phyloP scores from a whole-genome alignment of 257 asterid genomes.

The Solanum virginianum region DNA sequence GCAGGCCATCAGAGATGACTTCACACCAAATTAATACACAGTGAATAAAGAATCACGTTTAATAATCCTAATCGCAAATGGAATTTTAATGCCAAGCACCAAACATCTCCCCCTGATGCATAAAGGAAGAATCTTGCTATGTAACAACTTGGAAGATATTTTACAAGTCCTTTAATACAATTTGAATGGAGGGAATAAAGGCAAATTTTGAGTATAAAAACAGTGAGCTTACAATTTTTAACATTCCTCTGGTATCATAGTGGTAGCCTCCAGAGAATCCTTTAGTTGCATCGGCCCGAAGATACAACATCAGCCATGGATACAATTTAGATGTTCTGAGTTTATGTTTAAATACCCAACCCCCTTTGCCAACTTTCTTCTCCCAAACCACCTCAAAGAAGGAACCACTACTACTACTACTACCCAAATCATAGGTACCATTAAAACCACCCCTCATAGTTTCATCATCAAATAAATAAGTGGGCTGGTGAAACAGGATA shows the following conservation, averaged over 20 bases:
- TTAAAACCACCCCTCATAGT: slow-evolving; percentile 44
- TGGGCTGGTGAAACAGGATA: slow-evolving; percentile 23
- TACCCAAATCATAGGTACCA: slow-evolving; percentile 34
- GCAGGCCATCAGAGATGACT: not conserved
- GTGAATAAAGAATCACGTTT: not conserved
- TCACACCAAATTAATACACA: not conserved
- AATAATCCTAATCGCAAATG: not conserved
- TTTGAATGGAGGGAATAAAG: not conserved
- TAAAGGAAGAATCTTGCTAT: not conserved
- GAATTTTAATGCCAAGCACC: not conserved
- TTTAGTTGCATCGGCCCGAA: slow-evolving; percentile 62
- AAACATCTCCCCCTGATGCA: not conserved
- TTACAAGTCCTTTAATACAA: not conserved
- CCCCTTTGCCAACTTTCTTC: slow-evolving; percentile 44
- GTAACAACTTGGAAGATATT: not conserved
- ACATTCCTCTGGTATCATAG: slow-evolving; percentile 56
- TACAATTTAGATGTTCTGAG: slow-evolving; percentile 44
- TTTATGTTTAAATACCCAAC: slow-evolving; percentile 53
- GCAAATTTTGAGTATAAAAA: not conserved
- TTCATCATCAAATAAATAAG: slow-evolving; percentile 9
- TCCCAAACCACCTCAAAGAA: slow-evolving; percentile 55
- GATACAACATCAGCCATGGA: slow-evolving; percentile 74
- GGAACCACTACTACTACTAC: not conserved
- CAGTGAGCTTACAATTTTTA: slow-evolving; percentile 12
- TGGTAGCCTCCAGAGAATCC: slow-evolving; percentile 75